A percentile compares a stretch with the other conserved stretches of the same genome.
Evolutionary conservation across 495 filamentous ascomycete species (phyloP).

Genomic region (Aspergillus olivimuriae): DNA sequence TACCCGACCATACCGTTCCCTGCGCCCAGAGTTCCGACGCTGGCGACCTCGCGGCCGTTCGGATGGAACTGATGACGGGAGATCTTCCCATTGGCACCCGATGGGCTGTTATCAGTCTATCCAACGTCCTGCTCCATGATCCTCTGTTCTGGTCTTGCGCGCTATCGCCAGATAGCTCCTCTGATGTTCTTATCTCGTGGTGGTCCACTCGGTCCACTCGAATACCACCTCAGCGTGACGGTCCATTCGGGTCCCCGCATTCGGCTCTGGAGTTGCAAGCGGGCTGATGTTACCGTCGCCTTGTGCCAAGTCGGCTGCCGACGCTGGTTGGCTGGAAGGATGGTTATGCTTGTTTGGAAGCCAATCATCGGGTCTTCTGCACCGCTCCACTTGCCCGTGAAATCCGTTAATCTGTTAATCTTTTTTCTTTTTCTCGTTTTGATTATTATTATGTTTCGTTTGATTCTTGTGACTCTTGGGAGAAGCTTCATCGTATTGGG

Average conservation of each 20-base stretch:
- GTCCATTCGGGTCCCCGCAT: constrained; percentile 18
- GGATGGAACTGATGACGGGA: too few species aligned
- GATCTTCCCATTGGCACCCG: too few species aligned
- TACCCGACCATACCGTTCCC: too few species aligned
- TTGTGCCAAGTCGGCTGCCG: background rate
- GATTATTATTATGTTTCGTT: background rate
- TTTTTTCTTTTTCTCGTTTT: background rate
- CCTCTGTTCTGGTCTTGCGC: background rate
- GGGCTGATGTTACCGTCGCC: constrained; percentile 20
- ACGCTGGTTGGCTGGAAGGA: background rate
- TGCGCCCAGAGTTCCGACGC: too few species aligned
- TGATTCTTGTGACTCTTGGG: too few species aligned
- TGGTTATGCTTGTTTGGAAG: background rate
- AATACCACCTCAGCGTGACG: constrained; percentile 6
- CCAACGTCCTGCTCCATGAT: background rate
- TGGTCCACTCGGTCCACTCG: background rate
- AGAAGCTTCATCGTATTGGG: too few species aligned
- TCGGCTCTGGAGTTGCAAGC: constrained; percentile 12
- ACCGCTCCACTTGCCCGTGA: too few species aligned
- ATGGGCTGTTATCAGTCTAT: too few species aligned
- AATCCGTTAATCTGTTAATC: background rate
- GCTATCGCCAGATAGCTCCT: too few species aligned
- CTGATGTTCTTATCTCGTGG: background rate
- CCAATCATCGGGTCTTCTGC: too few species aligned
- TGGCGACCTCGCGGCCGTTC: too few species aligned